A percentile compares a stretch with the other conserved stretches of the same genome.
phyloP scores from a whole-genome alignment of 331 rosid species.

The Cydonia oblonga region DNA sequence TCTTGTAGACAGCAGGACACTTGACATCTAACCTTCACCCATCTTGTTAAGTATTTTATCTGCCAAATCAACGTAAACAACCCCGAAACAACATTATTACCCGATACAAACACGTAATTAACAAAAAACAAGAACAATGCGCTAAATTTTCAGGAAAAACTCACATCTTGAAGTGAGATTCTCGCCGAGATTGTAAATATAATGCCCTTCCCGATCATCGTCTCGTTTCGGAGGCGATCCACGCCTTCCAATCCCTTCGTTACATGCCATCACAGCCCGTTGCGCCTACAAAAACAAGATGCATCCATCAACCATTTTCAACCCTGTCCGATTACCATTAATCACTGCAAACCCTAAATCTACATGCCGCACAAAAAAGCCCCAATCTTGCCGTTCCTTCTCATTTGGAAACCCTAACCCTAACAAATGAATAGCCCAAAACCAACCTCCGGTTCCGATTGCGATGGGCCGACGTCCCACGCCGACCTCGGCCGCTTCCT shows the following conservation, averaged over 20 bases:
- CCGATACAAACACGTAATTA: background rate
- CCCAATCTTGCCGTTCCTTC: background rate
- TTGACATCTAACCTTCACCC: slow-evolving; percentile 71
- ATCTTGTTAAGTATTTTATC: slow-evolving; percentile 65
- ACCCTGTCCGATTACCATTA: background rate
- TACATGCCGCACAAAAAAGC: background rate
- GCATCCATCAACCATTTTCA: slow-evolving; percentile 1
- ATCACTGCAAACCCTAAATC: background rate
- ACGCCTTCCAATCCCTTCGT: slow-evolving; percentile 36
- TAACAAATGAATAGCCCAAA: background rate
- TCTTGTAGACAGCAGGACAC: slow-evolving; percentile 64
- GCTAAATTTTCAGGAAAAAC: background rate
- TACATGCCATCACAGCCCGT: slow-evolving; percentile 29
- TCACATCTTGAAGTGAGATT: slow-evolving; percentile 93
- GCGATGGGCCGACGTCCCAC: slow-evolving; percentile 68
- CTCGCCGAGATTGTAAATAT: slow-evolving; percentile 76
- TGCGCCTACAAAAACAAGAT: slow-evolving; percentile 38
- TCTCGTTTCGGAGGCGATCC: slow-evolving; percentile 80
- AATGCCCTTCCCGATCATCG: slow-evolving; percentile 91
- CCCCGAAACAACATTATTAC: background rate
- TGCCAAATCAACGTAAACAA: slow-evolving; percentile 51
- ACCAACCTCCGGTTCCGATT: slow-evolving; percentile 48
- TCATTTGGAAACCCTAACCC: slow-evolving; percentile 9
- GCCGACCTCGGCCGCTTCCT: slow-evolving; percentile 74
- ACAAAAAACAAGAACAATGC: background rate